Conservation (phyloP, 345 rosid species). For the Salix viminalis region DNA sequence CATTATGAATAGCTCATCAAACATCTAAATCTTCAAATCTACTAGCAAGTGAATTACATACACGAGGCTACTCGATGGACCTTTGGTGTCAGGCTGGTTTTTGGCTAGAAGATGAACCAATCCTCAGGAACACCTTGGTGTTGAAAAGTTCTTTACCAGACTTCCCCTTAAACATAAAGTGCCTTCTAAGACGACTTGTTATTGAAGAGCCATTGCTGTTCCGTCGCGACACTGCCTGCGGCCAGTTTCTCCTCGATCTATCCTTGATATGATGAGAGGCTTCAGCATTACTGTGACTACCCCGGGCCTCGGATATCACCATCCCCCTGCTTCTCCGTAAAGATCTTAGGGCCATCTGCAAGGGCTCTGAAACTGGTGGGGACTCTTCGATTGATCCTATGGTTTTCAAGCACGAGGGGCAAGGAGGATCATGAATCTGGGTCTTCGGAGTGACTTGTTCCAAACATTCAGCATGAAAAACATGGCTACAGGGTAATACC, state of each 20-base stretch:
- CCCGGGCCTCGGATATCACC: constrained; percentile 39
- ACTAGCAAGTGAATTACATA: constrained; percentile 20
- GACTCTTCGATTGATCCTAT: constrained; percentile 43
- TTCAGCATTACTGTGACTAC: constrained; percentile 21
- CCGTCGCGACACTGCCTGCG: constrained; percentile 15
- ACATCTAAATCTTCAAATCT: constrained; percentile 14
- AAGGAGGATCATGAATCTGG: constrained; percentile 67
- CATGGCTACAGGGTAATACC: constrained; percentile 74
- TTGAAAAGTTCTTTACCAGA: constrained; percentile 27
- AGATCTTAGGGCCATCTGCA: constrained; percentile 62
- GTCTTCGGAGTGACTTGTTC: constrained; percentile 66
- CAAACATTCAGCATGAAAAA: constrained; percentile 88
- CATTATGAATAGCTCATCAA: constrained; percentile 6
- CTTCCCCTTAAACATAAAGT: constrained; percentile 38
- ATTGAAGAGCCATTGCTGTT: constrained; percentile 39
- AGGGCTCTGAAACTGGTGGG: constrained; percentile 48
- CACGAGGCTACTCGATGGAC: constrained; percentile 20
- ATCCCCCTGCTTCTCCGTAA: constrained; percentile 51
- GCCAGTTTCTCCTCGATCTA: constrained; percentile 42
- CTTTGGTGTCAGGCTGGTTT: constrained; percentile 16
- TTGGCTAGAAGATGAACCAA: constrained; percentile 27
- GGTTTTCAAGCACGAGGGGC: constrained; percentile 61
- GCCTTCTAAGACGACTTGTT: constrained; percentile 43
- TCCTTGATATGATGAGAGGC: constrained; percentile 29
- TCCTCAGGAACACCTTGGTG: constrained; percentile 28